phyloP scores from a whole-genome alignment of 2,329 filamentous ascomycete genomes.

The Monosporascus sp. region DNA sequence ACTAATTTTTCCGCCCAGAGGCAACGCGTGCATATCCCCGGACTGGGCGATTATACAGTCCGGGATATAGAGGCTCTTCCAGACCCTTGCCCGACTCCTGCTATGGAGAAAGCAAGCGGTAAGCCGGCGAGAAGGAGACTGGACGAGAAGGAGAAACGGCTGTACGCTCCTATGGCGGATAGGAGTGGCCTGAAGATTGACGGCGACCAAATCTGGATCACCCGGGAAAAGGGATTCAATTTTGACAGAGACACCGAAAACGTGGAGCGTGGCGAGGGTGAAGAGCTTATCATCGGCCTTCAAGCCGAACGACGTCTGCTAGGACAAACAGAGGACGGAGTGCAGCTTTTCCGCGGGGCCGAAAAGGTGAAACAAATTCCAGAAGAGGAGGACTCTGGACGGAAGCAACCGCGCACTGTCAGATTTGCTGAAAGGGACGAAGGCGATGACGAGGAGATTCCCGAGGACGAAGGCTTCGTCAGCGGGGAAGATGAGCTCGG shows the following conservation, averaged over 20 bases:
- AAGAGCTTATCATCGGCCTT: constrained; percentile 87
- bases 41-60: constrained; percentile 83
- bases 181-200: constrained; percentile 94
- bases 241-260: constrained; percentile 65
- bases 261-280: constrained; percentile 80
- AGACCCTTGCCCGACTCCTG: constrained; percentile 91
- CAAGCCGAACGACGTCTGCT: constrained; percentile 78
- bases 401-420: constrained; percentile 53
- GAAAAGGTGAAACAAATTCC: constrained; percentile 56
- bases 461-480: constrained; percentile 47
- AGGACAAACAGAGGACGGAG: constrained; percentile 74
- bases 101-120: constrained; percentile 79
- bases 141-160: constrained; percentile 92
- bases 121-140: constrained; percentile 75
- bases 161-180: constrained; percentile 98
- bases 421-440: constrained; percentile 57
- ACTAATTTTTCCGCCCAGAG: constrained; percentile 87
- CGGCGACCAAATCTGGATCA: constrained; percentile 92
- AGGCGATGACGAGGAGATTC: constrained; percentile 39
- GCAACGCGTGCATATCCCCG: constrained; percentile 86
- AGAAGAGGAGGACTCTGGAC: constrained; percentile 54
- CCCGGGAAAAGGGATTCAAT: constrained; percentile 63
- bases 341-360: constrained; percentile 80
- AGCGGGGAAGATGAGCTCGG: constrained; percentile 48
- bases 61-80: constrained; percentile 80